These are phyloP conservation scores for Pythium angustatum DNA, from an alignment of 352 stramenopile genomes.

Conservation along the genomic window DNA sequence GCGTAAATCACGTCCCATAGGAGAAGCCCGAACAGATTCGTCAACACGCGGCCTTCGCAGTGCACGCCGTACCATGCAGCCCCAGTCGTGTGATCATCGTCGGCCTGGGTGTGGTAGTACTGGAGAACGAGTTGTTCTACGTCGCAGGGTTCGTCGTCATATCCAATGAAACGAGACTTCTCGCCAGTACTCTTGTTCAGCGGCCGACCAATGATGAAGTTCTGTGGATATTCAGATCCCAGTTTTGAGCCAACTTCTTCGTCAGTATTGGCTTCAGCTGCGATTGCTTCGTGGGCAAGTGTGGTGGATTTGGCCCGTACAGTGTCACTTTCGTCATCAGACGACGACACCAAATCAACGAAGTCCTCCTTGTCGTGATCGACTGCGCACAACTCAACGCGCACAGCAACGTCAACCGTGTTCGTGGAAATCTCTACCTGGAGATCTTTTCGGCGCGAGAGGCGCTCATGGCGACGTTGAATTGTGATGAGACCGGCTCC, in stretches of 20 bases:
- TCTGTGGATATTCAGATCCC: conserved; percentile 34
- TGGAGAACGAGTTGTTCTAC: conserved; percentile 87
- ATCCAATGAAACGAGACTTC: conserved; percentile 87
- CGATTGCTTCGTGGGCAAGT: neutral
- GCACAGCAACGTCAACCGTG: neutral
- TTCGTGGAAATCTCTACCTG: neutral
- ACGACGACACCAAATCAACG: conserved; percentile 22
- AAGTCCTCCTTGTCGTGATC: conserved; percentile 17
- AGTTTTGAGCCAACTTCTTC: neutral
- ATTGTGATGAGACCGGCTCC: conserved; percentile 58
- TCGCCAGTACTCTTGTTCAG: conserved; percentile 74
- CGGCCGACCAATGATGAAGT: conserved; percentile 65
- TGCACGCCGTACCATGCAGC: conserved; percentile 87
- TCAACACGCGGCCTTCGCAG: conserved; percentile 71
- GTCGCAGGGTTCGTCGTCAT: conserved; percentile 81
- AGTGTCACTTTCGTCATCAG: conserved; percentile 9
- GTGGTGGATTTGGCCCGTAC: neutral
- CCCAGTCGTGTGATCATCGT: conserved; percentile 3
- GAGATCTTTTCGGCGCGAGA: conserved; percentile 36
- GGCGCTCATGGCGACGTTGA: conserved; percentile 46
- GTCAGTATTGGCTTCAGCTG: neutral
- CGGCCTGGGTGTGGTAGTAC: conserved; percentile 49
- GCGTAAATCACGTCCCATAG: conserved; percentile 89
- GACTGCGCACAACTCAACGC: neutral
- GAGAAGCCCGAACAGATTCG: conserved; percentile 82